Evolutionary conservation across 2,329 filamentous ascomycete species (phyloP), one percentile per base, ranked within the genome.

Genomic region (Nemania diffusa): DNA sequence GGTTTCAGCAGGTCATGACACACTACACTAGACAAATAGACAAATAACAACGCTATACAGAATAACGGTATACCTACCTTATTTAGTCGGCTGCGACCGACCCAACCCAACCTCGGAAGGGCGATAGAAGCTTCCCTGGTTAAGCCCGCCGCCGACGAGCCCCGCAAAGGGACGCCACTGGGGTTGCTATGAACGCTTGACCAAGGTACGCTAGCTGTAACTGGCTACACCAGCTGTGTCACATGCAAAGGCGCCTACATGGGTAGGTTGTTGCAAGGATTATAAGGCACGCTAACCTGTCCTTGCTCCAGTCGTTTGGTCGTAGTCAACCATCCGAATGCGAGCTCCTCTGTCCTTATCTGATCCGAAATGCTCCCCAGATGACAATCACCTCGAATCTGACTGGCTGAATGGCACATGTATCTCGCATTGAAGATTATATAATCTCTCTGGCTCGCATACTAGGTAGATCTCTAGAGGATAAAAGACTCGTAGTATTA

Each of bases 311-410:
- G 29, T 32, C 29, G 29, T 9, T 32, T 22, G 22, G 34, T 15
- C 34, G 8, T 15, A 26, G 60, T 46, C 53, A 63, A 59, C 32
- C 55, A 48, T 61, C 64, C 65, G 69, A 71, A 68, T 70, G 69
- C 67, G 62, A 70, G 59, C 40, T 56, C 51, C n/a, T 20, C 42
- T 52, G 46, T 52, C 40, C 42, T 69, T 70, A 70, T 71, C 69
- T 64, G 68, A 71, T 71, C 69, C 59, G 57, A 66, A 55, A 52
- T 34, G 53, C 59, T 63, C 17, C 37, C 26, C 44, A 26, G 56
- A 66, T 69, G 67, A 71, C 69, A 65, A 64, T 69, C 55, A 17
- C 13, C 64, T 60, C 13, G 27, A 53, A 46, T 58, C 34, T 66
- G 17, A 71, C 64, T 71, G 67, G 69, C 59, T 56, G 56, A 55